A percentile compares a stretch with the other conserved stretches of the same genome.
phyloP scores from a whole-genome alignment of 2,329 filamentous ascomycete genomes.

The Dothistroma septosporum region DNA sequence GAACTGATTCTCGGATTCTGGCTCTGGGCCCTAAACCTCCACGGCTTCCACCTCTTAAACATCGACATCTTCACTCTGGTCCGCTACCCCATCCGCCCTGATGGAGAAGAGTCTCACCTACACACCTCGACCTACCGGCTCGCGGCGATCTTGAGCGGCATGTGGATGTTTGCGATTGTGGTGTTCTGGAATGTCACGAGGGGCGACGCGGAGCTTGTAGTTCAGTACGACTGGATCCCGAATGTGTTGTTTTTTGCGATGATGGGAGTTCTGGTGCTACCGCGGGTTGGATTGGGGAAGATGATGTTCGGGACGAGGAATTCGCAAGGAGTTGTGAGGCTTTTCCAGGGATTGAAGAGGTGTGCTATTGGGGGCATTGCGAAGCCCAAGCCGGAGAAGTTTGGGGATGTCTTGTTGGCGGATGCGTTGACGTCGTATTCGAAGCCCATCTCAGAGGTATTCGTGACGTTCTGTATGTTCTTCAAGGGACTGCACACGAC shows the following conservation, averaged over 20 bases:
- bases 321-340: slow-evolving; percentile 62
- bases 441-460: slow-evolving; percentile 85
- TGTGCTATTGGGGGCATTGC: slow-evolving; percentile 82
- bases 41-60: slow-evolving; percentile 72
- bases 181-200: slow-evolving; percentile 81
- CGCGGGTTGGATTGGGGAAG: slow-evolving; percentile 36
- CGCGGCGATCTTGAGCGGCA: slow-evolving; percentile 68
- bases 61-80: slow-evolving; percentile 67
- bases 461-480: slow-evolving; percentile 87
- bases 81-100: slow-evolving; percentile 73
- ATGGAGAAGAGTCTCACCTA: slow-evolving; percentile 68
- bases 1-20: slow-evolving; percentile 84
- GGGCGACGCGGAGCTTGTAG: slow-evolving; percentile 63
- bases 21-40: slow-evolving; percentile 91
- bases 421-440: slow-evolving; percentile 94
- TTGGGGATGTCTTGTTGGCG: slow-evolving; percentile 87
- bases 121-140: slow-evolving; percentile 76
- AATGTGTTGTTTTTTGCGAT: slow-evolving; percentile 71
- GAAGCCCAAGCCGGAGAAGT: slow-evolving; percentile 82
- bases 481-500: slow-evolving; percentile 67
- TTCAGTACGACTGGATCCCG: slow-evolving; percentile 77
- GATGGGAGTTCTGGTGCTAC: slow-evolving; percentile 66
- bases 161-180: slow-evolving; percentile 67
- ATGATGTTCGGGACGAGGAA: slow-evolving; percentile 28
- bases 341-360: slow-evolving; percentile 70